These are phyloP conservation scores for Candida glucosophila DNA, from an alignment of 1,139 yeast species.

Conservation along the genomic window DNA sequence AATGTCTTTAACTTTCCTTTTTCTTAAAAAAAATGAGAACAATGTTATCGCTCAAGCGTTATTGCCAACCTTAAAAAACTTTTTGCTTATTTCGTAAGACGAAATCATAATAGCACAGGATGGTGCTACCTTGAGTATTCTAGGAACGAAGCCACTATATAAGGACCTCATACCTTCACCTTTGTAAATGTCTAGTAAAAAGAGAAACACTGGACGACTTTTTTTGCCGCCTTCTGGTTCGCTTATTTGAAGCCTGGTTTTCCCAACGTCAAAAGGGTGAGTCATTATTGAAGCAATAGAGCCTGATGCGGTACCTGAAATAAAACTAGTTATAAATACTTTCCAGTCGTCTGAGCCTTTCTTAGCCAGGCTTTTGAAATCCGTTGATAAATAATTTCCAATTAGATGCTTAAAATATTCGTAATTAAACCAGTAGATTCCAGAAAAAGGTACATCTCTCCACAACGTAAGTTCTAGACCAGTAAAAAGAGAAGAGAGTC, in stretches of 20 bases:
- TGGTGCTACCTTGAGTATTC: slow-evolving; percentile 88
- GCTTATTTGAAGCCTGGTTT: slow-evolving; percentile 78
- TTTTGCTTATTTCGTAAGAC: slow-evolving; percentile 84
- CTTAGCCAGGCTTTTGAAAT: slow-evolving; percentile 11
- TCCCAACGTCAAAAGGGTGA: slow-evolving; percentile 96
- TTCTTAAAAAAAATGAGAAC: too few relatives aligned
- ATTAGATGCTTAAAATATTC: slow-evolving; percentile 36
- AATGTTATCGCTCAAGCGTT: too few relatives aligned
- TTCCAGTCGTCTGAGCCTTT: slow-evolving; percentile 30
- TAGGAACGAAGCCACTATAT: slow-evolving; percentile 77
- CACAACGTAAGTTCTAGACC: slow-evolving; percentile 85
- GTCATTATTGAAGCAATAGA: slow-evolving; percentile 77
- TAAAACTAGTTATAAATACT: slow-evolving; percentile 64
- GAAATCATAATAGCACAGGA: slow-evolving; percentile 98
- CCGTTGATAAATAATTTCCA: slow-evolving; percentile 15
- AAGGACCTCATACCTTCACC: slow-evolving; percentile 73
- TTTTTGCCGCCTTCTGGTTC: slow-evolving; percentile 13
- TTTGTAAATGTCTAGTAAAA: slow-evolving; percentile 50
- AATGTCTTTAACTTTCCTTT: too few relatives aligned
- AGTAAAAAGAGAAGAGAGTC: slow-evolving; percentile 60
- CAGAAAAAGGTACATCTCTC: slow-evolving; percentile 97
- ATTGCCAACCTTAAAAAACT: slow-evolving; percentile 35
- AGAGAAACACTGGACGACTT: slow-evolving; percentile 49
- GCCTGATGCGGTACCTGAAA: slow-evolving; percentile 83
- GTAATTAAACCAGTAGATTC: slow-evolving; percentile 87